A percentile compares a stretch with the other conserved stretches of the same genome.
phyloP scores from a whole-genome alignment of 2,329 filamentous ascomycete species.

The Lachnellula cervina region DNA sequence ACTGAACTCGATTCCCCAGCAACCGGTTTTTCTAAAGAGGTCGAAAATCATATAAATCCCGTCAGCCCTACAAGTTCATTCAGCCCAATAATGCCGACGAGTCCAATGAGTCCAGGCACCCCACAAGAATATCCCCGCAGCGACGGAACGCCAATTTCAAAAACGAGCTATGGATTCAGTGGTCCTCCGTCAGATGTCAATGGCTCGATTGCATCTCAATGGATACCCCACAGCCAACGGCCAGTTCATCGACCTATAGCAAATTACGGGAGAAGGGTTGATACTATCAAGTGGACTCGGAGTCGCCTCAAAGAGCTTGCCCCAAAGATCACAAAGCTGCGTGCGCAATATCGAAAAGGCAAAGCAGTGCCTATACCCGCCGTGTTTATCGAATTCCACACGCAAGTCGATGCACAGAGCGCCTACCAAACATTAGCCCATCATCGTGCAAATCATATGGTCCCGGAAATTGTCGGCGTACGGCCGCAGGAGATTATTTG shows the following conservation, averaged over 20 bases:
- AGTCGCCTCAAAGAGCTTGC: slow-evolving; percentile 30
- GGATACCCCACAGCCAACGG: slow-evolving; percentile 29
- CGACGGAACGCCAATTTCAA: slow-evolving; percentile 16
- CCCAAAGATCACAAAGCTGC: slow-evolving; percentile 29
- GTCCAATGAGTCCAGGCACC: slow-evolving; percentile 4
- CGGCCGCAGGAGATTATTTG: slow-evolving; percentile 60
- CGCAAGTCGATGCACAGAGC: slow-evolving; percentile 55
- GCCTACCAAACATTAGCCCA: slow-evolving; percentile 62
- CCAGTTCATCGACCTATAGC: slow-evolving; percentile 33
- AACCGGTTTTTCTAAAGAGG: slow-evolving; percentile 2
- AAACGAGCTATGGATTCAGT: slow-evolving; percentile 14
- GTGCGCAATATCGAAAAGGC: slow-evolving; percentile 36
- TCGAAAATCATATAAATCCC: neutral
- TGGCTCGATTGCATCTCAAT: slow-evolving; percentile 34
- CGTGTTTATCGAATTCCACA: slow-evolving; percentile 62
- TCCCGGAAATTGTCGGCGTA: slow-evolving; percentile 58
- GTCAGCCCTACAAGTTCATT: slow-evolving; percentile 1
- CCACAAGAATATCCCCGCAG: slow-evolving; percentile 9
- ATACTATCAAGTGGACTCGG: slow-evolving; percentile 36
- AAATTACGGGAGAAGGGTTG: slow-evolving; percentile 33
- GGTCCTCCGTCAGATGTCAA: slow-evolving; percentile 29
- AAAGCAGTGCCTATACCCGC: slow-evolving; percentile 51
- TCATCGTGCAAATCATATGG: slow-evolving; percentile 58
- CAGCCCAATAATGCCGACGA: neutral
- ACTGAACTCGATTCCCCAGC: slow-evolving; percentile 5